Base-by-base conservation (phyloP, 2,329 filamentous ascomycete species). In the Aurifilum marmelostoma region DNA sequence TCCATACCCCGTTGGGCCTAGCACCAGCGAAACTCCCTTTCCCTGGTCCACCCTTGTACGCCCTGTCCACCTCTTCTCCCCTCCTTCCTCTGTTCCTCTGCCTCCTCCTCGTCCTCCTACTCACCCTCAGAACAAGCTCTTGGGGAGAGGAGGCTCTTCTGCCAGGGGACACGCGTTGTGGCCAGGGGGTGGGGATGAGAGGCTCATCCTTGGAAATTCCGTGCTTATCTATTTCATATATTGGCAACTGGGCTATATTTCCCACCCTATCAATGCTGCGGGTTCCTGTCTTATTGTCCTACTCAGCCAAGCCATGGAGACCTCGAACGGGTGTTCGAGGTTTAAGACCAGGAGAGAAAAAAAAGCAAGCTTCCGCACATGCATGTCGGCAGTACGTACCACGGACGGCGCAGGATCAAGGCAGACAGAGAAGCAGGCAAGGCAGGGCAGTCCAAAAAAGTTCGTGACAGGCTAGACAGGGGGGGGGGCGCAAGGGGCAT, bases 101-200 rank as follows among this genome's bases (percentile, higher is more conserved):
- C 27, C 27, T 59, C 29, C 32, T 59, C 9, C 3, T 34, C 16
- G 1, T 9, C 27, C 24, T 58, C 12, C 32, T 5, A 14, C n/a
- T 27, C 21, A 16, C 50, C n/a, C n/a, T 47, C 43, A 47, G 18
- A n/a, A 47, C 21, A 47, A 37, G 32, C 21, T 14, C 34, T 41
- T 12, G 9, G n/a, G 7, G 1, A 6, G 32, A 39, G 21, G 59
- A 18, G 29, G 32, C 34, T 37, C 34, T 27, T n/a, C 21, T 24
- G 34, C 32, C 14, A 39, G 34, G 59, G 34, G 59, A 62, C 59
- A 62, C 59, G 59, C 59, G 59, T 62, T 62, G 12, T 41, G 12
- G n/a, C 34, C 37, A 43, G 59, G 59, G 59, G 59, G 34, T 37
- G 24, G 59, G 16, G 21, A 62, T 24, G 39, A 41, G 59, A 62